Percentiles rank a stretch among this genome's conserved stretches.
phyloP scores from a whole-genome alignment of 2,329 filamentous ascomycete genomes.

The Chaetothyriales sp. region DNA sequence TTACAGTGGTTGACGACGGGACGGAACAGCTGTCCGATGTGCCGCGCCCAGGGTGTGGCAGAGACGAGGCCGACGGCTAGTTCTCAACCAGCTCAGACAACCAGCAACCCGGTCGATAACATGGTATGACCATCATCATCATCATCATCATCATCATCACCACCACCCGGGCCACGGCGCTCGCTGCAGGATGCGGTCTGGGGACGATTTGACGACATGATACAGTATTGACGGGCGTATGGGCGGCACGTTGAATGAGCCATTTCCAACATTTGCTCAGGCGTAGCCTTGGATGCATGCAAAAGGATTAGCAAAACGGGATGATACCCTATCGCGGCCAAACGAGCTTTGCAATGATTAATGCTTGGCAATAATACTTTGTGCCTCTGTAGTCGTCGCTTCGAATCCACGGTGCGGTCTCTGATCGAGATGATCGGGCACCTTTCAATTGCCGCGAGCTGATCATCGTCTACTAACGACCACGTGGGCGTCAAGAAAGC shows the following conservation, averaged over 20 bases:
- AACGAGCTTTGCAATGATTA: not conserved
- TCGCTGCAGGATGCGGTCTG: not conserved
- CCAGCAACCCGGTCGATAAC: not conserved
- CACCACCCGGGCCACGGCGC: not conserved
- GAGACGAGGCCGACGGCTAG: constrained; percentile 20
- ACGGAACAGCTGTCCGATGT: constrained; percentile 48
- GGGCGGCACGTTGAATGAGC: not conserved
- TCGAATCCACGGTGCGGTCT: no score
- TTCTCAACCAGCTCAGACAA: not conserved
- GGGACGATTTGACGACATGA: not conserved
- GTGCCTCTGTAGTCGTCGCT: not conserved
- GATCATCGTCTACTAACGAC: no score
- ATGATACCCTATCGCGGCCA: not conserved
- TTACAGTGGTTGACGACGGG: constrained; percentile 51
- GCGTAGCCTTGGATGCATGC: not conserved
- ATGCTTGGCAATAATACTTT: not conserved
- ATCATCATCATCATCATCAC: not conserved
- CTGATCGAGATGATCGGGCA: no score
- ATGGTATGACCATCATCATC: not conserved
- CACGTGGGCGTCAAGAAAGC: not conserved
- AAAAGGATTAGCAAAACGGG: not conserved
- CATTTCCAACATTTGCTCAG: not conserved
- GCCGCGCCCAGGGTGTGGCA: constrained; percentile 43
- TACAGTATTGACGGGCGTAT: not conserved
- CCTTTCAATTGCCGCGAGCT: no score